Base-by-base conservation (phyloP, 2,329 filamentous ascomycete species). In the Epichloe bromicola region DNA sequence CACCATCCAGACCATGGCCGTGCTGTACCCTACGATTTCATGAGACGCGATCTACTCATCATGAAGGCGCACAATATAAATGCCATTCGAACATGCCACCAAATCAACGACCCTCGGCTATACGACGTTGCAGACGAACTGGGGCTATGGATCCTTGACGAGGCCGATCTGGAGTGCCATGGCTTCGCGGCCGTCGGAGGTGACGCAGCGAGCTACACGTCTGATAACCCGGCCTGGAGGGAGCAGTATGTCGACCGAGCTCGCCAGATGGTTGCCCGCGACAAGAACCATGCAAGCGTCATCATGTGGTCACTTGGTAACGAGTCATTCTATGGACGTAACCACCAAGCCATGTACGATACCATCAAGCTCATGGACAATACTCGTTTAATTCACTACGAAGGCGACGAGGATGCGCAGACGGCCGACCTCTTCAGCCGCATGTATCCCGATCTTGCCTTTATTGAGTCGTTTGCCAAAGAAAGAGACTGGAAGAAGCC, bases 1-100 rank as follows among this genome's bases (percentile, higher is more conserved):
- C 82, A 87, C 55, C 79, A 86, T 57, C 77, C 81, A 0, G 67
- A 73, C 51, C 74, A 74, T 5, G 82, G 83, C 0, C 75, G 82
- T 0, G 73, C 80, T 0, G 78, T 86, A 1, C 80, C 80, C 0
- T 73, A 76, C 30, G 74, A 77, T 0, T 79, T 76, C n/a, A 73
- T 86, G 58, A 70, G 74, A 49, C 65, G 70, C 1, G 83, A 87
- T 54, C 68, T 87, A 3, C 54, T 82, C 2, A 66, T 74, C 4
- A 87, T 87, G 82, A 86, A 86, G 61, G 67, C 66, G 1, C 75
- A 83, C 64, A 85, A 85, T 56, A 76, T 88, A 61, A 88, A 88
- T 54, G 79, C 82, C 2, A 74, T 88, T 10, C 77, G 84, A 1
- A 83, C 79, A 0, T 82, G 74, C 0, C 84, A 88, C 60, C 80